Evolutionary conservation across 2,329 filamentous ascomycete species (phyloP), one percentile per base, ranked within the genome.

Genomic region (Neonectria ditissima): DNA sequence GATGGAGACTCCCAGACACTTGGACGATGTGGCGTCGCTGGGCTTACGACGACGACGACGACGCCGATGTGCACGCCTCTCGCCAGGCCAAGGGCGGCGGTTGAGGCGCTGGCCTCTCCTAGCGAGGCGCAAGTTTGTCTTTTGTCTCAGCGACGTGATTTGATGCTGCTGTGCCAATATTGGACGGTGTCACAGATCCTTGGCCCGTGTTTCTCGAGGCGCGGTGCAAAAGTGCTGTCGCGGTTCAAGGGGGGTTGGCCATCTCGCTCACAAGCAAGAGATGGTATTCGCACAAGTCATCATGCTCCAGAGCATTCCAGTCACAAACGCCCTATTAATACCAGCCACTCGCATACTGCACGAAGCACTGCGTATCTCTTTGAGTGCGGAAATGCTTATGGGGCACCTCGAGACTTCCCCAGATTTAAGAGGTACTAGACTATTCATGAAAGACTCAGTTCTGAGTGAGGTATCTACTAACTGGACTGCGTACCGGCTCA

Each of bases 61-160:
- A 34, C 22, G 20, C 4, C 24, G 24, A 26, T 6, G 6, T 24
- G 20, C 20, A 24, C 44, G 24, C 44, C 24, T 18, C 13, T 18
- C 13, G 24, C 3, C 8, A 11, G 16, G 32, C 32, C 59, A 10
- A 16, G 39, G 55, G 30, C 22, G 47, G 44, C 54, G 55, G 59
- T 24, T 62, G 39, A 41, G 32, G 51, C 52, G 51, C 32, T 55
- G 41, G 50, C 50, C 50, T 53, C 50, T 14, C 30, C 32, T 55
- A 44, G 63, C 56, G 56, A 64, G 30, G 48, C 39, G 62, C 54
- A 65, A 41, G 8, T 22, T 47, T 22, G 26, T 22, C 14, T 60
- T 41, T 63, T 70, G 69, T 71, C 69, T 69, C 69, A 69, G 65
- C 51, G 59, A 66, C 52, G 63, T 63, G 45, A 43, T 26, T 26